These are phyloP conservation scores for Botryotinia calthae DNA, from an alignment of 2,329 filamentous ascomycete species.

Conservation along the genomic window DNA sequence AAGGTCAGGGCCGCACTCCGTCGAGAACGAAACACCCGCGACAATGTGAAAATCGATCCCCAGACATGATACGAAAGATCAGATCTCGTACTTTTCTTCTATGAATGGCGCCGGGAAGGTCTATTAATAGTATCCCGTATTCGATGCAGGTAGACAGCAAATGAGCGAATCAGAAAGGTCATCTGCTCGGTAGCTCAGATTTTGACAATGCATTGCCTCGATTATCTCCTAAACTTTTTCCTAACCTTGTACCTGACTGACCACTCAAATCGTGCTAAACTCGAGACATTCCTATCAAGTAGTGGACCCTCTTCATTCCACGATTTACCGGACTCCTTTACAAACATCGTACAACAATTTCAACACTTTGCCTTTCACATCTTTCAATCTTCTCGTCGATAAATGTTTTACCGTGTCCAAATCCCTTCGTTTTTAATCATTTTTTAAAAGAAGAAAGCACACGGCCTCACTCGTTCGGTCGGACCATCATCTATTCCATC, in stretches of 20 bases:
- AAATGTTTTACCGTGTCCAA: background rate
- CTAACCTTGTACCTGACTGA: background rate
- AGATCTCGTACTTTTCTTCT: background rate
- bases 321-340: slow-evolving; percentile 5
- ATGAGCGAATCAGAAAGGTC: background rate
- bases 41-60: background rate
- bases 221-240: background rate
- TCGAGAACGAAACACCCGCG: background rate
- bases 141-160: background rate
- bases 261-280: slow-evolving; percentile 7
- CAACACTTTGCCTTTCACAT: background rate
- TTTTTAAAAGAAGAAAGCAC: background rate
- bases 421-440: background rate
- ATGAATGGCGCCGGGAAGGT: background rate
- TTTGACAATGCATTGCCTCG: background rate
- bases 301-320: slow-evolving; percentile 13
- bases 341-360: background rate
- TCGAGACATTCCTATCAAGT: background rate
- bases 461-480: slow-evolving; percentile 19
- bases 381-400: background rate
- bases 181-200: background rate
- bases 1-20: background rate
- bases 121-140: slow-evolving; percentile 13
- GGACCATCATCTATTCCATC: background rate
- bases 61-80: too few relatives aligned